A percentile compares a stretch with the other conserved stretches of the same genome.
Evolutionary conservation across 2,329 filamentous ascomycete species (phyloP).

Genomic region (Alternaria brassicae): DNA sequence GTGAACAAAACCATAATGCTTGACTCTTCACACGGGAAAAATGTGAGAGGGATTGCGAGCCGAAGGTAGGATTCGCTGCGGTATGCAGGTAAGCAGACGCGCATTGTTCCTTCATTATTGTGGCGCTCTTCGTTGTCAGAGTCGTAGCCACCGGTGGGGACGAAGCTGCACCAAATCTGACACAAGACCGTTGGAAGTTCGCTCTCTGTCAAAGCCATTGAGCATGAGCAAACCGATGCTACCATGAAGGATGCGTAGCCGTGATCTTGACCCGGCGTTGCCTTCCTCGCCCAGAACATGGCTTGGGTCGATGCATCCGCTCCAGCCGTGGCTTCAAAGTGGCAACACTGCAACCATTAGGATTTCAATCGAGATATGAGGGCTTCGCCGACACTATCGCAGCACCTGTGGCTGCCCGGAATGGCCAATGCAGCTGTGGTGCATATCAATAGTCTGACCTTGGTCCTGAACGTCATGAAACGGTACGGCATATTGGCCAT

Average conservation of each 20-base stretch:
- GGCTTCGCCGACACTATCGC: neutral
- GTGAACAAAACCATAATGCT: slow-evolving; percentile 11
- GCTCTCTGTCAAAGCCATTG: slow-evolving; percentile 10
- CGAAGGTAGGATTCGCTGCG: slow-evolving; percentile 8
- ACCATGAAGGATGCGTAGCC: neutral
- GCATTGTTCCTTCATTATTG: slow-evolving; percentile 30
- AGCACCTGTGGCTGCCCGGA: slow-evolving; percentile 4
- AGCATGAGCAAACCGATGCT: neutral
- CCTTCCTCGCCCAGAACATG: neutral
- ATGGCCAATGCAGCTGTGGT: slow-evolving; percentile 10
- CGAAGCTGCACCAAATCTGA: slow-evolving; percentile 12
- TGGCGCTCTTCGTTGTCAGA: slow-evolving; percentile 29
- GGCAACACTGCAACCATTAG: neutral
- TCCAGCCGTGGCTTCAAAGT: neutral
- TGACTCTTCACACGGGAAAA: slow-evolving; percentile 6
- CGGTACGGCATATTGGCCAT: neutral
- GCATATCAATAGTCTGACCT: slow-evolving; percentile 17
- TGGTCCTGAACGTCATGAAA: slow-evolving; percentile 15
- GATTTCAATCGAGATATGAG: neutral
- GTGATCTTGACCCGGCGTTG: neutral
- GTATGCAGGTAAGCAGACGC: slow-evolving; percentile 27
- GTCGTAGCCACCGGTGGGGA: slow-evolving; percentile 5
- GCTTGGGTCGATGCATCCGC: neutral
- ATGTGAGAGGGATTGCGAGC: slow-evolving; percentile 6
- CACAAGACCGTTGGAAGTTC: slow-evolving; percentile 14